A percentile compares a stretch with the other conserved stretches of the same genome.
phyloP scores from a whole-genome alignment of 345 rosid genomes.

The Carallia pectinifolia region DNA sequence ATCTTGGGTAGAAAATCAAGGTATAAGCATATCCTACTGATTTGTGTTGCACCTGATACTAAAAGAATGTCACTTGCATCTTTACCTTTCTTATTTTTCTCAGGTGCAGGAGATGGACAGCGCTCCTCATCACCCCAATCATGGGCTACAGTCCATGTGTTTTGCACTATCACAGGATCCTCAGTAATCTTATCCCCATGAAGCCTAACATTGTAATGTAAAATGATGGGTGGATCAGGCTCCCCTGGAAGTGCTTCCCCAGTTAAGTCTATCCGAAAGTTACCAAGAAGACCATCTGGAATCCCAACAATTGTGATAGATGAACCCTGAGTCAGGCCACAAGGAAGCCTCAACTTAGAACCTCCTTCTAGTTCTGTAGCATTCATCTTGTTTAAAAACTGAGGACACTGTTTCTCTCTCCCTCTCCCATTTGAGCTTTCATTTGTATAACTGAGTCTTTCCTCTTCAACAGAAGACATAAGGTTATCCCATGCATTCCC shows the following conservation, averaged over 20 bases:
- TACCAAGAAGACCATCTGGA: constrained; percentile 86
- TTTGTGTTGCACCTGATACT: not conserved
- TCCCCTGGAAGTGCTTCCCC: constrained; percentile 98
- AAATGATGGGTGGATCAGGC: constrained; percentile 93
- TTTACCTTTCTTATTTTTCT: constrained; percentile 69
- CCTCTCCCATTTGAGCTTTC: constrained; percentile 40
- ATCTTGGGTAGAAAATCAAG: not conserved
- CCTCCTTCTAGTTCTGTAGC: constrained; percentile 55
- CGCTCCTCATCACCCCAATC: constrained; percentile 99
- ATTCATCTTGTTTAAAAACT: constrained; percentile 76
- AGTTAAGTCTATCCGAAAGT: constrained; percentile 76
- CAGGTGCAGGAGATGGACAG: constrained; percentile 79
- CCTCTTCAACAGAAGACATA: constrained; percentile 65
- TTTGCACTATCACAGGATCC: constrained; percentile 96
- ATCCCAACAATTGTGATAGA: constrained; percentile 85
- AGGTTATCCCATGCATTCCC: constrained; percentile 79
- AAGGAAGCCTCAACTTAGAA: constrained; percentile 63
- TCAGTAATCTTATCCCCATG: constrained; percentile 93
- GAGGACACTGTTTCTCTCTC: constrained; percentile 79
- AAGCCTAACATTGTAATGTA: constrained; percentile 95
- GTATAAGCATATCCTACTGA: not conserved
- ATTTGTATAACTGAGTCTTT: constrained; percentile 48
- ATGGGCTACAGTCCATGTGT: constrained; percentile 88
- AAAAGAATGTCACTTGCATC: not conserved
- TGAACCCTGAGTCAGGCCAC: constrained; percentile 96